Evolutionary conservation across 495 filamentous ascomycete genomes (phyloP), one percentile per base, ranked within the genome.

Genomic region (Letharia lupina): DNA sequence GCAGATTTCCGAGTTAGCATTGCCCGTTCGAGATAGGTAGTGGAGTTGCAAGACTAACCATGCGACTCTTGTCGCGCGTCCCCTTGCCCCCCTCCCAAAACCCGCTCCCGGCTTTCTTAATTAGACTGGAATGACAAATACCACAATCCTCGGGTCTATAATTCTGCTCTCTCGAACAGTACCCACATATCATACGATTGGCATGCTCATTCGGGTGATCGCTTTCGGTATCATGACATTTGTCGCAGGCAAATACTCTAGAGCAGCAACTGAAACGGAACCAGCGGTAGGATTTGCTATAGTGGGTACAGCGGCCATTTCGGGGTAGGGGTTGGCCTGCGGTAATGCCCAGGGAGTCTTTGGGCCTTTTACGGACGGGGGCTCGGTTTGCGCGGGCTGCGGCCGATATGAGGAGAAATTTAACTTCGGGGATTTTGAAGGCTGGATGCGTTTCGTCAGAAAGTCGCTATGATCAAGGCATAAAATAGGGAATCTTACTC

Each of bases 31-130:
- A 28, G 23, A 28, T 28, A 28, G 23, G 23, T 28, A 28, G 23
- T 28, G 23, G 23, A 28, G 23, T 28, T 0, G 23, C 23, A 28
- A 28, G 23, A 28, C 23, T 28, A 28, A 28, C 23, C 89, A 92
- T 91, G 66, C 81, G 73, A 28, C 73, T 74, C 73, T 80, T 84
- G 73, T 90, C 87, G 61, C 89, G 76, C n/a, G 88, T 93, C 13
- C 91, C 91, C 73, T 90, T 92, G 3, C 92, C 92, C 20, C 91
- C 92, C 77, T 96, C 92, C 92, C 92, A 96, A 73, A 90, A 96
- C 11, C 91, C 91, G 65, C 79, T 85, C 0, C 89, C 88, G 35
- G 77, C 79, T 68, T 84, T 86, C 8, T 89, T 86, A n/a, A 91
- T 79, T 2, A 96, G 81, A 31, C 78, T 80, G n/a, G 86, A 77